phyloP scores from a whole-genome alignment of 306 rosid species.

The Myrica gale region DNA sequence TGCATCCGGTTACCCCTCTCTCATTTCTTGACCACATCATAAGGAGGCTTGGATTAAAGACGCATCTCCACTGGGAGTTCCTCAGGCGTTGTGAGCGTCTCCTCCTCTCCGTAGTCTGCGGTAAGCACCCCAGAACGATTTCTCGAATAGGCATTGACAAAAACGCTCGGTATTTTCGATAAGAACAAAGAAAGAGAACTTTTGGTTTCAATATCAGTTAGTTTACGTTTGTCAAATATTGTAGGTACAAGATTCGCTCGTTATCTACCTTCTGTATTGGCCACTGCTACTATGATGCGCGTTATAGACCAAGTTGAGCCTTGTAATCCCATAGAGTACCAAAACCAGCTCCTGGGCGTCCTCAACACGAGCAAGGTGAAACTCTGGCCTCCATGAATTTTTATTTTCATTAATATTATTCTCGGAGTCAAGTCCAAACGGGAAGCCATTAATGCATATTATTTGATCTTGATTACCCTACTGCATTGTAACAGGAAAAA shows the following conservation, averaged over 20 bases:
- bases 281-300: constrained; percentile 81
- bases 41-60: constrained; percentile 74
- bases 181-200: constrained; percentile 17
- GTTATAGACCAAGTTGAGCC: constrained; percentile 71
- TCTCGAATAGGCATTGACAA: background rate
- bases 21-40: constrained; percentile 78
- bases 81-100: constrained; percentile 69
- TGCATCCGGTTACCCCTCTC: constrained; percentile 90
- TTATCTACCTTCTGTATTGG: constrained; percentile 85
- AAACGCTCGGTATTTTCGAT: constrained; percentile 14
- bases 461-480: constrained; percentile 8
- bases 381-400: background rate
- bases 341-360: constrained; percentile 65
- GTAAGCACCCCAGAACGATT: constrained; percentile 34
- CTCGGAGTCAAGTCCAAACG: background rate
- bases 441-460: constrained; percentile 19
- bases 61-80: constrained; percentile 64
- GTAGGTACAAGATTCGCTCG: constrained; percentile 79
- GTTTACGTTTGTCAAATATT: constrained; percentile 16
- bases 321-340: constrained; percentile 50
- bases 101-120: constrained; percentile 66
- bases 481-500: constrained; percentile 59
- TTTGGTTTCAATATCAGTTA: constrained; percentile 18
- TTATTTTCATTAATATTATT: background rate
- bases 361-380: constrained; percentile 71